Conservation (phyloP, 2,329 filamentous ascomycete species). For the Blastomyces silverae region DNA sequence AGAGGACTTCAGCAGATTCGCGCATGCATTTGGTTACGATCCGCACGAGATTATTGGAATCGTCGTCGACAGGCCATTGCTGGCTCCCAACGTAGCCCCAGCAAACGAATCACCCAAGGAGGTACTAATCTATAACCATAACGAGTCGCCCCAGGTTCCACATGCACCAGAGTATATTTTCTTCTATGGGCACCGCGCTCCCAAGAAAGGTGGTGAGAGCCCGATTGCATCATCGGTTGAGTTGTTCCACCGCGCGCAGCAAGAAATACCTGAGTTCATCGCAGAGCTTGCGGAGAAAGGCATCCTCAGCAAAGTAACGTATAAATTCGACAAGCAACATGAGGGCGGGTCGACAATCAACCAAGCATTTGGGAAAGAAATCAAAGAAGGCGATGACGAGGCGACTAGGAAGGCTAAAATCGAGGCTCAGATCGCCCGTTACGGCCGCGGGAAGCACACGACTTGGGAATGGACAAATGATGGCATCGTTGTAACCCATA, state of each 20-base stretch:
- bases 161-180: conserved; percentile 49
- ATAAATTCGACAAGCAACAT: conserved; percentile 42
- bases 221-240: conserved; percentile 47
- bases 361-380: conserved; percentile 45
- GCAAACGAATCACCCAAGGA: conserved; percentile 43
- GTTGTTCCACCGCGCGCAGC: conserved; percentile 41
- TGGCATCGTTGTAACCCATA: conserved; percentile 41
- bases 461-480: conserved; percentile 47
- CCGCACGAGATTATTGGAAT: conserved; percentile 50
- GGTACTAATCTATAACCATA: conserved; percentile 8
- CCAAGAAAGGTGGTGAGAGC: conserved; percentile 5
- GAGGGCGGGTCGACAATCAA: conserved; percentile 44
- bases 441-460: conserved; percentile 38
- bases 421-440: conserved; percentile 42
- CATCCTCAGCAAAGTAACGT: conserved; percentile 39
- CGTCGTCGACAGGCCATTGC: conserved; percentile 42
- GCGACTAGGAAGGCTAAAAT: conserved; percentile 40
- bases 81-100: conserved; percentile 43
- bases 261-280: conserved; percentile 46
- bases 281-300: conserved; percentile 37
- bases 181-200: conserved; percentile 35
- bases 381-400: conserved; percentile 42
- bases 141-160: conserved; percentile 37
- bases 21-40: conserved; percentile 44
- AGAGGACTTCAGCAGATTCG: conserved; percentile 38